Conservation (phyloP, 768 basidiomycete genomes). For the Scleroderma citrinum region DNA sequence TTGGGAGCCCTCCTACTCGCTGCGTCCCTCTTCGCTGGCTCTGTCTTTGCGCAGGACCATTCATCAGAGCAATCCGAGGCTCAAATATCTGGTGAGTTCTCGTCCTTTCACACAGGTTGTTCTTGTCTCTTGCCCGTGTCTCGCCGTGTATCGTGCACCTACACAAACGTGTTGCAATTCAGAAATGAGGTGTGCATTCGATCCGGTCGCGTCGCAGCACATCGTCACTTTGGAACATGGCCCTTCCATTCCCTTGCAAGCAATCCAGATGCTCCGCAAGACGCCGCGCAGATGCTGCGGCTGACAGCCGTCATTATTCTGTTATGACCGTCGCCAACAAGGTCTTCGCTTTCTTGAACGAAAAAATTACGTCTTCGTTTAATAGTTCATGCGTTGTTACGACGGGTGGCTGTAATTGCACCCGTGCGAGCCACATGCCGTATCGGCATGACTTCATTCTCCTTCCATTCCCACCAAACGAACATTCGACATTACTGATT, state of each 20-base stretch:
- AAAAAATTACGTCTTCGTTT: not conserved
- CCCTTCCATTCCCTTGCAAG: no score
- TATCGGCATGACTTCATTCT: not conserved
- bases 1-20: slow-evolving; percentile 3
- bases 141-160: not conserved
- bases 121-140: not conserved
- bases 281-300: no score
- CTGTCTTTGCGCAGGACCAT: slow-evolving; percentile 21
- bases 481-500: not conserved
- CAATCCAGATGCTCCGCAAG: no score
- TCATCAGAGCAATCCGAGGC: slow-evolving; percentile 33
- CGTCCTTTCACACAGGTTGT: not conserved
- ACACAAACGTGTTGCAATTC: not conserved
- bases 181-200: no score
- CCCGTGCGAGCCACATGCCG: not conserved
- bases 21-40: slow-evolving; percentile 1
- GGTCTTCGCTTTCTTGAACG: not conserved
- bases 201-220: no score
- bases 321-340: no score
- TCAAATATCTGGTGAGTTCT: slow-evolving; percentile 30
- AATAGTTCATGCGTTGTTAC: not conserved
- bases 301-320: no score
- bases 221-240: no score
- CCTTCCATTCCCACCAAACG: not conserved
- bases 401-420: not conserved